Base-by-base conservation (phyloP, 352 stramenopile species). In the Nothophytophthora sp. region DNA sequence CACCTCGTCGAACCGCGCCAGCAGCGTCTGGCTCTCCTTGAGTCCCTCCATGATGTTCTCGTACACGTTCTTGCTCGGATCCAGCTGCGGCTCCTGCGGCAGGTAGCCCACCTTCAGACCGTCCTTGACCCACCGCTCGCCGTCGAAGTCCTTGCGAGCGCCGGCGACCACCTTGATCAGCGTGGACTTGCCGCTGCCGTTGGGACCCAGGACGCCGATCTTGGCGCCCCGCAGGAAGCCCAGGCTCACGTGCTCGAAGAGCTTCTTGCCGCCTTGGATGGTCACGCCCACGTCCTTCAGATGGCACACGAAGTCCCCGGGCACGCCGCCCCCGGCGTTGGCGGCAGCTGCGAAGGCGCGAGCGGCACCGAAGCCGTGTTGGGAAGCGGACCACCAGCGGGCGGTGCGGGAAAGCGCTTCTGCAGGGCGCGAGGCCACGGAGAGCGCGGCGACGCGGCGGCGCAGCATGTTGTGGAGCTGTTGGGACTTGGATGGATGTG, bases 121-220 rank as follows among this genome's bases (percentile, higher is more conserved):
- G 29, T 86, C 75, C 50, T 95, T 92, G 29, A 90, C 73, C 89
- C 88, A 96, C 10, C 88, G 71, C 60, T 96, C 84, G 20, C 89
- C 89, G 53, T 96, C 86, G 51, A 87, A 92, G 58, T 96, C 85
- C 10, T 63, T 76, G 49, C 62, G 70, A 12, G 98, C 95, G 18
- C 96, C 94, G 3, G 87, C 88, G 57, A 99, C 90, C 15, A 99
- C 81, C 74, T 99, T 99, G 10, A 99, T 75, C 12, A 99, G 74
- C 29, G 96, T 99, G 25, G 91, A 98, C 62, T 98, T 99, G 49
- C 93, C 93, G 30, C 66, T 97, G 43, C 96, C 96, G 65, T 99
- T 99, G 4, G 96, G 61, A 12, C 96, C 96, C 0, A 99, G 76
- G 10, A 99, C 76, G 12, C 96, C 96, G 41, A 99, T 97, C 50